Evolutionary conservation across 2,329 filamentous ascomycete genomes (phyloP).

Genomic region (Calonectria henricotiae): DNA sequence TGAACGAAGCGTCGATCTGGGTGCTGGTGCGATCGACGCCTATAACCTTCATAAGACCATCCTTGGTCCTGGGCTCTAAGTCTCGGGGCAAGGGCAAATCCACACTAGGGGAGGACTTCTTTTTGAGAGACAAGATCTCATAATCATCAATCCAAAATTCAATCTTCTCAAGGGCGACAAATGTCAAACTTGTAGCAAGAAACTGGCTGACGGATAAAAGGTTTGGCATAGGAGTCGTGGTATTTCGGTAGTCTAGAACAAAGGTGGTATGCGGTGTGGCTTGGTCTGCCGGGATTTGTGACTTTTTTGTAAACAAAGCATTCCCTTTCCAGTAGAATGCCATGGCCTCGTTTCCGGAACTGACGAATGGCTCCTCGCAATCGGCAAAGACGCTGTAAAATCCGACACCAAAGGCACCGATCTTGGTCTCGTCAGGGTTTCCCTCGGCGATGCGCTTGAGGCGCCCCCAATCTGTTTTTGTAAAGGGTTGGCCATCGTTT

Average conservation of each 20-base stretch:
- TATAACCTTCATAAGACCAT: slow-evolving; percentile 89
- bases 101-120: slow-evolving; percentile 87
- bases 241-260: slow-evolving; percentile 93
- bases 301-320: slow-evolving; percentile 91
- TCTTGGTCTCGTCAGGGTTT: slow-evolving; percentile 99
- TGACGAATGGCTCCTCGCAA: slow-evolving; percentile 97
- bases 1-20: slow-evolving; percentile 92
- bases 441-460: slow-evolving; percentile 98
- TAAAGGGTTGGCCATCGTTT: slow-evolving; percentile 93
- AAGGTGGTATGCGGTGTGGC: slow-evolving; percentile 86
- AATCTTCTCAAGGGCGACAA: slow-evolving; percentile 89
- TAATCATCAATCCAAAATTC: slow-evolving; percentile 94
- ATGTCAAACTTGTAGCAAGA: slow-evolving; percentile 93
- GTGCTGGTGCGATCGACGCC: slow-evolving; percentile 89
- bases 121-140: slow-evolving; percentile 83
- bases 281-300: slow-evolving; percentile 80
- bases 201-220: slow-evolving; percentile 92
- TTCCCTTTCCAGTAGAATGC: slow-evolving; percentile 99
- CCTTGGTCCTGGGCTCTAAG: slow-evolving; percentile 86
- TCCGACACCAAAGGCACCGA: slow-evolving; percentile 97
- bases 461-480: slow-evolving; percentile 91
- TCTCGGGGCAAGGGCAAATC: slow-evolving; percentile 83
- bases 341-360: slow-evolving; percentile 93
- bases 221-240: slow-evolving; percentile 88
- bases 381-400: slow-evolving; percentile 99